phyloP scores from a whole-genome alignment of 2,329 filamentous ascomycete species.

The Claviceps sp. region DNA sequence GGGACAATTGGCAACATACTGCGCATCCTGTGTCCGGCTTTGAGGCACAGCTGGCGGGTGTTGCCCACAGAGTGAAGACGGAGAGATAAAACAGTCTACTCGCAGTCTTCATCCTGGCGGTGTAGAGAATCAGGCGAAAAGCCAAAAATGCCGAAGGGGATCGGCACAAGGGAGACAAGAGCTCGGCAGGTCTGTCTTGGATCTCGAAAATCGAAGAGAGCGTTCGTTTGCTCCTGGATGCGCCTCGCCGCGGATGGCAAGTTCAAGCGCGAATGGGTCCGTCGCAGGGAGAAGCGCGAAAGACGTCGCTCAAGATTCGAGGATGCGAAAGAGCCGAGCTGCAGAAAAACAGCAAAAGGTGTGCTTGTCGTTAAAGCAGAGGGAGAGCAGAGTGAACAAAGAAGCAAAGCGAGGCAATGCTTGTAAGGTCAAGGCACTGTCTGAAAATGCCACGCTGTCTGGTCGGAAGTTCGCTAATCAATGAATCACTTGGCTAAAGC shows the following conservation, averaged over 20 bases:
- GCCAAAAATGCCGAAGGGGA: too few species aligned
- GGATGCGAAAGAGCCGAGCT: too few species aligned
- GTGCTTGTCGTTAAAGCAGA: neutral
- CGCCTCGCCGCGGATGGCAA: neutral
- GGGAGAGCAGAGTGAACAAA: neutral
- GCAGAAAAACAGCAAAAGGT: too few species aligned
- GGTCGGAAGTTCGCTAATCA: neutral
- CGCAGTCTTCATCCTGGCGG: constrained; percentile 34
- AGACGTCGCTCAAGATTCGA: neutral
- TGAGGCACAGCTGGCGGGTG: constrained; percentile 30
- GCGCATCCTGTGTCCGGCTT: constrained; percentile 34
- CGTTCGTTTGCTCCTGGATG: neutral
- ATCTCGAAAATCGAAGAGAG: neutral
- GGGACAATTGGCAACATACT: constrained; percentile 26
- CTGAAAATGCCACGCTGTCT: constrained; percentile 14
- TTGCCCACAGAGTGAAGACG: constrained; percentile 41
- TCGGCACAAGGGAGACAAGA: neutral
- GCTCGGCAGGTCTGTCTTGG: neutral
- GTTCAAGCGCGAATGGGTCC: neutral
- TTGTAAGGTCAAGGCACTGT: neutral
- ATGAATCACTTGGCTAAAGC: neutral
- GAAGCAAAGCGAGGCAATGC: neutral
- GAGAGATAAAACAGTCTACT: constrained; percentile 42
- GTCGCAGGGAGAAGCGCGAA: neutral
- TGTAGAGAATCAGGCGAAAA: constrained; percentile 3